phyloP scores from a whole-genome alignment of 2,329 filamentous ascomycete genomes.

The Arthroderma uncinatum region DNA sequence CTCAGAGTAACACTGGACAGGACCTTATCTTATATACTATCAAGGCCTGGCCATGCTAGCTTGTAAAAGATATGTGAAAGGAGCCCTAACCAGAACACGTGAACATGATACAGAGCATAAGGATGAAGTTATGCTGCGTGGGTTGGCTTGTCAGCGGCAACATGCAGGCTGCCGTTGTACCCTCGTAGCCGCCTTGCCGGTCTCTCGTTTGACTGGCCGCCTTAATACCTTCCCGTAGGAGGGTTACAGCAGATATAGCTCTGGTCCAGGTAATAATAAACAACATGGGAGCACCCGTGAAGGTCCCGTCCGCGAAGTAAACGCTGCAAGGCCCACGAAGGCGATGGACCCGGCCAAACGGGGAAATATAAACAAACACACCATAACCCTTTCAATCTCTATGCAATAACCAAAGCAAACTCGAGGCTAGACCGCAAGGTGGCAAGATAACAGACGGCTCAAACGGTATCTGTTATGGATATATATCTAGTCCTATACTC shows the following conservation, averaged over 20 bases:
- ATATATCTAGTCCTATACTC: neutral
- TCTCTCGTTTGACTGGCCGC: neutral
- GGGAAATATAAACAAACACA: neutral
- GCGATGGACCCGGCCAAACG: neutral
- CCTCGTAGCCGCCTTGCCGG: neutral
- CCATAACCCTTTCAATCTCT: neutral
- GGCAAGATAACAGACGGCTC: neutral
- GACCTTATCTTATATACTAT: neutral
- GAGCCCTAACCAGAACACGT: neutral
- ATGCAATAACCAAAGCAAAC: neutral
- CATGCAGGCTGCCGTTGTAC: conserved; percentile 1
- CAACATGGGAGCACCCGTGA: neutral
- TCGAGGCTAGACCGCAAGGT: neutral
- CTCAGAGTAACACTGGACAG: neutral
- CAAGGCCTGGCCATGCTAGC: neutral
- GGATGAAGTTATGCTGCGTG: neutral
- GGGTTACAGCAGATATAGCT: neutral
- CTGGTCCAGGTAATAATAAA: neutral
- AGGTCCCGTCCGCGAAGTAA: neutral
- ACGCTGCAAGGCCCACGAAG: neutral
- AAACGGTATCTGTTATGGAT: neutral
- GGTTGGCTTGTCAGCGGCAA: neutral
- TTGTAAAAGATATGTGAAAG: neutral
- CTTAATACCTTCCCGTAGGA: neutral
- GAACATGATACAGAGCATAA: neutral